phyloP scores from a whole-genome alignment of 768 basidiomycete species.

The Suillus bovinus region DNA sequence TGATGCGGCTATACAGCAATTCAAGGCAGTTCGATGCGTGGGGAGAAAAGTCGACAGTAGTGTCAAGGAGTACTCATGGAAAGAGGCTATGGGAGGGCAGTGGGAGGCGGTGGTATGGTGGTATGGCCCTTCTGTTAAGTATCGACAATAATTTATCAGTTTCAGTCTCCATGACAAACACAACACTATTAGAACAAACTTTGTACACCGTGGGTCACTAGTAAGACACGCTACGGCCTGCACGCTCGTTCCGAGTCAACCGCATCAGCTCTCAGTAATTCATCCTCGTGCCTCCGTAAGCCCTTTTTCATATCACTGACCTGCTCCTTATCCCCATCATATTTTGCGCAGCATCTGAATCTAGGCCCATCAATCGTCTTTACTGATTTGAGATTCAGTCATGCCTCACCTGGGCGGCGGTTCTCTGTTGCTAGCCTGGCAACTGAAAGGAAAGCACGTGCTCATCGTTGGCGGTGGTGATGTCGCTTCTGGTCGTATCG shows the following conservation, averaged over 20 bases:
- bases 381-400: background rate
- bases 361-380: slow-evolving; percentile 5
- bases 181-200: background rate
- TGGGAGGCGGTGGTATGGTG: background rate
- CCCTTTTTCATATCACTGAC: background rate
- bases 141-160: background rate
- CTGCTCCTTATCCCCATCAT: background rate
- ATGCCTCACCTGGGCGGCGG: slow-evolving; percentile 44
- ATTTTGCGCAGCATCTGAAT: background rate
- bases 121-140: background rate
- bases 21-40: background rate
- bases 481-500: slow-evolving; percentile 86
- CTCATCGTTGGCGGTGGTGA: slow-evolving; percentile 94
- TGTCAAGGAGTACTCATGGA: slow-evolving; percentile 3
- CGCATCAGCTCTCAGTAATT: background rate
- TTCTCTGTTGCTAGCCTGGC: slow-evolving; percentile 92
- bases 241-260: background rate
- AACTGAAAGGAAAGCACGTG: slow-evolving; percentile 79
- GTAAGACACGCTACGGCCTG: background rate
- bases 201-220: slow-evolving; percentile 1
- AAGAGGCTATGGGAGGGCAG: background rate
- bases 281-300: background rate
- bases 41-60: background rate
- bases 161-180: slow-evolving; percentile 24
- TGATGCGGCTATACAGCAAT: background rate